Base-by-base conservation (phyloP, 2,329 filamentous ascomycete genomes). In the Trichothecium sympodiale region DNA sequence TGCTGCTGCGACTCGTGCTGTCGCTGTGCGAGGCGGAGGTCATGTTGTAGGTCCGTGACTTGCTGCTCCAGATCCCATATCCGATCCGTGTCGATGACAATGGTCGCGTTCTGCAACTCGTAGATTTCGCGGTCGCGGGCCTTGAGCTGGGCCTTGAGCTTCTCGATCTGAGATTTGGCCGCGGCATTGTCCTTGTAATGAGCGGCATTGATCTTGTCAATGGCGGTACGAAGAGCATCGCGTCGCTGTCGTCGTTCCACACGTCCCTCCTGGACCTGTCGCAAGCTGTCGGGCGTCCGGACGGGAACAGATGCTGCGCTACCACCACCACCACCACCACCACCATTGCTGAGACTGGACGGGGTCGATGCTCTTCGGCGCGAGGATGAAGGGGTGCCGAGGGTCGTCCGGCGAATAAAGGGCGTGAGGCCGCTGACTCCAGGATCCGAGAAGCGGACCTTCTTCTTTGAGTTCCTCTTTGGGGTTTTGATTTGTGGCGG, bases 361-460 rank as follows among this genome's bases (percentile, higher is more conserved):
- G 67, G 62, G 0, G 63, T 61, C 1, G 69, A 71, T 35, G 62
- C 62, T 16, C 69, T 62, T 5, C 67, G 62, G 12, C 59, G 59
- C 27, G 61, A 38, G 34, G 31, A 34, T 14, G 37, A 16, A 4
- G 36, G 37, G 31, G 16, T 53, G 48, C 44, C 33, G 39, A 77
- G 58, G 1, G 62, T 62, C 0, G 74, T 62, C 15, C 71, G 66
- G 27, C 61, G 60, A 30, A 79, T 56, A 56, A 76, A 69, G 2
- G 75, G 74, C 1, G 75, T 78, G 18, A 79, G 52, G 3, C 74
- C 74, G 1, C 67, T 74, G 3, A 61, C 59, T 1, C 69, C 71
- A 8, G 71, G 71, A 29, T 77, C 72, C 0, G 74, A 78, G 53
- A 77, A 76, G 27, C 74, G 69, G 16, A 77, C 71, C 16, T 30